Evolutionary conservation across 306 rosid species (phyloP).

Genomic region (Pterocarpus santalinus): DNA sequence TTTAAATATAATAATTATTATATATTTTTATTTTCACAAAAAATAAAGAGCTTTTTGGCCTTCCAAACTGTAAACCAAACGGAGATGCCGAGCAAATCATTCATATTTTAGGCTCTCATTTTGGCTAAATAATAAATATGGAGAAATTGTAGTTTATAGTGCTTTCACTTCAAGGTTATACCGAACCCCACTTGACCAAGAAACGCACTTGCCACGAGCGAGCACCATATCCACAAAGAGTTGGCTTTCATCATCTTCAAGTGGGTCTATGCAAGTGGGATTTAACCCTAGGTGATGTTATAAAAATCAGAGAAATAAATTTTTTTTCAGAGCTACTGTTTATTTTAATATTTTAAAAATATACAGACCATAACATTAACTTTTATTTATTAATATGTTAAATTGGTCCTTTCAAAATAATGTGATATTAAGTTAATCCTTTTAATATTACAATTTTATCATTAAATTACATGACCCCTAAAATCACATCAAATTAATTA

Average conservation of each 20-base stretch:
- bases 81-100: constrained; percentile 58
- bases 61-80: too few relatives aligned
- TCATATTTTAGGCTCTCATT: constrained; percentile 6
- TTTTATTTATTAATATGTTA: background rate
- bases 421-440: background rate
- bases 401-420: background rate
- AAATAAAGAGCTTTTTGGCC: too few relatives aligned
- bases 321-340: background rate
- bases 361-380: background rate
- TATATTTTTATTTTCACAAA: too few relatives aligned
- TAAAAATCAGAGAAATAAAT: background rate
- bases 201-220: constrained; percentile 48
- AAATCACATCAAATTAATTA: background rate
- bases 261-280: background rate
- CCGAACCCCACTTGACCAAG: constrained; percentile 43
- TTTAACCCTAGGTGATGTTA: background rate
- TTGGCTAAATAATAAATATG: background rate
- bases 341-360: background rate
- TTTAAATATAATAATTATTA: too few relatives aligned
- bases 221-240: constrained; percentile 39
- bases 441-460: background rate
- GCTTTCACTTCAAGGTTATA: constrained; percentile 43
- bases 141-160: constrained; percentile 10
- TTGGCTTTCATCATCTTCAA: constrained; percentile 38
- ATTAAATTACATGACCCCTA: background rate